phyloP scores from a whole-genome alignment of 305 asterid genomes.

The Solanum hybrid region DNA sequence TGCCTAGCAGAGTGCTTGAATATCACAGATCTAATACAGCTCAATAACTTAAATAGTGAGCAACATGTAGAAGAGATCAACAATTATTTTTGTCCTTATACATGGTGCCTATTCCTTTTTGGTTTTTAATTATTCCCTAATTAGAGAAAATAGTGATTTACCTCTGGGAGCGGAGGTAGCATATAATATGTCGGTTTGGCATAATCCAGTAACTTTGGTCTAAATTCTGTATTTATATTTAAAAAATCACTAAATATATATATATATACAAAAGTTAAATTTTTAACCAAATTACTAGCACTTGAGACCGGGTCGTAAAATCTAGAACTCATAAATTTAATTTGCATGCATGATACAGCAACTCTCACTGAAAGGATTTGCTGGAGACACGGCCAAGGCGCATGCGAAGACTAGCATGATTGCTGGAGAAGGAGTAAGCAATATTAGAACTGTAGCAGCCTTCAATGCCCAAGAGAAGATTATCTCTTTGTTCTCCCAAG shows the following conservation, averaged over 20 bases:
- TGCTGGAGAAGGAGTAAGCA: slow-evolving; percentile 98
- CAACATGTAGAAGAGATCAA: not conserved
- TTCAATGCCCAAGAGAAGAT: slow-evolving; percentile 85
- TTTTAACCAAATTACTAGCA: not conserved
- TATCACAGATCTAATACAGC: not conserved
- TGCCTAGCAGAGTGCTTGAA: not conserved
- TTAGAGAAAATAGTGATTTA: not conserved
- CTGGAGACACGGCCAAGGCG: slow-evolving; percentile 95
- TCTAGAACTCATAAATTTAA: not conserved
- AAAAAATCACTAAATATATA: not conserved
- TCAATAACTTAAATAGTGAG: not conserved
- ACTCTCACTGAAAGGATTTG: slow-evolving; percentile 89
- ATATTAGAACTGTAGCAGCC: slow-evolving; percentile 89
- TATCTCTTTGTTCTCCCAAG: slow-evolving; percentile 55
- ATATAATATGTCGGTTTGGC: not conserved
- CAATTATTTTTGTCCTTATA: not conserved
- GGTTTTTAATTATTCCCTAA: not conserved
- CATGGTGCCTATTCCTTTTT: not conserved
- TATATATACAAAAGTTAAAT: not conserved
- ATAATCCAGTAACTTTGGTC: not conserved
- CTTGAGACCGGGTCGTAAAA: not conserved
- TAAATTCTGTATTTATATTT: not conserved
- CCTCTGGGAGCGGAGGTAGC: not conserved
- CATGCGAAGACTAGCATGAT: slow-evolving; percentile 98
- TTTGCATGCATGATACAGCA: slow-evolving; percentile 40